Evolutionary conservation across 23 red algal species (phyloP).

Genomic region (Chondrus crispus): DNA sequence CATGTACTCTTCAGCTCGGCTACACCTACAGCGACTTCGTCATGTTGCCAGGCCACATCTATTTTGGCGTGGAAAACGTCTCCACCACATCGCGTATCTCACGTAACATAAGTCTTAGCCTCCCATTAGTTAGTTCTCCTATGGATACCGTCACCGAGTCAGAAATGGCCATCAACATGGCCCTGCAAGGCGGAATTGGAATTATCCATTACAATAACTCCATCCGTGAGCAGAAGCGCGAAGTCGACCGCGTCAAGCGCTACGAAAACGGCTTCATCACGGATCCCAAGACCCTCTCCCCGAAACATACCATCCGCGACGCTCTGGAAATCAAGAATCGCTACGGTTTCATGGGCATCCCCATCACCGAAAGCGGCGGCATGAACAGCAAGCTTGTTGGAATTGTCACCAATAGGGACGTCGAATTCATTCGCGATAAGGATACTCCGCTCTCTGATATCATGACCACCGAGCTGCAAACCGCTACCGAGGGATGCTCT

Average conservation of each 20-base stretch:
- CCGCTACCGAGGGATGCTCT: slow-evolving; percentile 84
- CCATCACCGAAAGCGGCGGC: slow-evolving; percentile 82
- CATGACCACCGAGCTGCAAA: slow-evolving; percentile 95
- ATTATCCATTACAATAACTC: slow-evolving; percentile 97
- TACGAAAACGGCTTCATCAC: slow-evolving; percentile 99
- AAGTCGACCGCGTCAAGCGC: slow-evolving; percentile 97
- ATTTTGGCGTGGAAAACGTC: slow-evolving; percentile 95
- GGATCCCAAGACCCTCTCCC: slow-evolving; percentile 92
- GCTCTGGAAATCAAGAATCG: slow-evolving; percentile 91
- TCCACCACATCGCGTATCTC: slow-evolving; percentile 52
- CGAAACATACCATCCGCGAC: slow-evolving; percentile 82
- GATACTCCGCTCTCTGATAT: slow-evolving; percentile 71
- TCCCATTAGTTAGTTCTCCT: slow-evolving; percentile 90
- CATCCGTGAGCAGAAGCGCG: slow-evolving; percentile 89
- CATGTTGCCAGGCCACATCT: slow-evolving; percentile 95
- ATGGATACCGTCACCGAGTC: slow-evolving; percentile 99
- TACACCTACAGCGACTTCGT: slow-evolving; percentile 98
- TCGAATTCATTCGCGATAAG: slow-evolving; percentile 93
- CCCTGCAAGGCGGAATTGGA: slow-evolving; percentile 94
- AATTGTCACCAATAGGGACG: slow-evolving; percentile 97
- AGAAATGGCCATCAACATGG: slow-evolving; percentile 99
- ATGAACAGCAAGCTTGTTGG: slow-evolving; percentile 95
- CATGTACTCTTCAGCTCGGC: slow-evolving; percentile 32
- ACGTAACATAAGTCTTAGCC: slow-evolving; percentile 63
- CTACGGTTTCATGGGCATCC: slow-evolving; percentile 98